Evolutionary conservation across 805 yeast species (phyloP), one percentile per base, ranked within the genome.

Genomic region (Torulaspora delbrueckii): DNA sequence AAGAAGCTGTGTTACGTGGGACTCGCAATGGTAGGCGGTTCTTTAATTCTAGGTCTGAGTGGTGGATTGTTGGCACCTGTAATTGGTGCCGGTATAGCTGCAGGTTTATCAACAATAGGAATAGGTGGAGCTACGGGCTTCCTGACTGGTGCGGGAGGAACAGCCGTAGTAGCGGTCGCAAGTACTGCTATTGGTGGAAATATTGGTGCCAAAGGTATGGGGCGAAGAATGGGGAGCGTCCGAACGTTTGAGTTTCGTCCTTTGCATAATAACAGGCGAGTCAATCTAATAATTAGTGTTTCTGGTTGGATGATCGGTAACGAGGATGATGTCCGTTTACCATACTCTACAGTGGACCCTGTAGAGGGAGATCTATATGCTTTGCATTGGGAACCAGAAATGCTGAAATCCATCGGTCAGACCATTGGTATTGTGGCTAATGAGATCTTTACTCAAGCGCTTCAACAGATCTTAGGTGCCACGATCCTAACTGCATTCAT

Each of bases 251-350:
- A 95, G 59, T 84, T 95, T 64, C 78, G 86, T 41, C 98, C 99
- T 0, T 70, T 93, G 54, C 96, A 88, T 64, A 90, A 91, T 62
- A 89, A 86, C 63, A 85, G 86, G 61, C 74, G 99, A 41, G 82
- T 95, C 3, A 91, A 88, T 60, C 70, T 90, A 54, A 84, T 91
- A 43, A 68, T 93, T 14, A 90, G 97, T 1, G 89, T 95, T 0
- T 81, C 95, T 42, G 99, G 99, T 1, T 93, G 99, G 99, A 89
- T 93, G 91, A 84, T 83, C 43, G 95, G 96, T 63, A 84, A 82
- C 48, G 79, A 82, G 57, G 99, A 93, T 79, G 99, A 93, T 75
- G 91, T 93, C 16, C 75, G 99, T 60, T 75, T 93, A 51, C 99
- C 99, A 2, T 93, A 90, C 61, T 86, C 96, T 1, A 93, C 99